Base-by-base conservation (phyloP, 2,329 filamentous ascomycete genomes). In the Sporothrix euskadiensis region DNA sequence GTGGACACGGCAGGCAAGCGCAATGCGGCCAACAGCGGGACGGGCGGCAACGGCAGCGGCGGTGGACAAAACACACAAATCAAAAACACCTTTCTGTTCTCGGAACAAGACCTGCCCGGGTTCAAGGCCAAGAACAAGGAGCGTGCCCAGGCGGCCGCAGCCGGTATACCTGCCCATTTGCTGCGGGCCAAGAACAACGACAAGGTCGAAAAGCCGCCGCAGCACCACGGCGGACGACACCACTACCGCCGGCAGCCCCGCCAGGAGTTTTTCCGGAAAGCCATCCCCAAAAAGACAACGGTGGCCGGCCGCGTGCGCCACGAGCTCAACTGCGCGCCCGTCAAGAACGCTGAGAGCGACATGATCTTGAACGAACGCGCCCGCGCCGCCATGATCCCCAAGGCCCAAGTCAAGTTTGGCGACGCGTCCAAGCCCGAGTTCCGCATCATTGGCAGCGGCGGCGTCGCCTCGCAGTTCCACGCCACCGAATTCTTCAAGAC, bases 41-140 rank as follows among this genome's bases (percentile, higher is more conserved):
- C 19, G 10, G 74, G 73, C 63, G 54, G 32, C n/a, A 47, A 3
- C 9, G 66, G 30, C 22, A 52, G n/a, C 26, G 19, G 56, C 19
- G n/a, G 49, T 9, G 69, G 7, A 16, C 75, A 76, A 71, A 85
- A 86, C 69, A 79, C 81, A 72, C 81, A 88, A n/a, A 89, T 95
- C 47, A 89, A 89, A 78, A 98, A 97, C 82, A 96, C 94, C 26
- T 97, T 92, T 80, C 85, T 98, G 73, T 99, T 99, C 80, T 94
- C 92, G 56, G 96, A 99, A 82, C 94, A 97, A 81, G 94, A 98
- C 79, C 87, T 97, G 30, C 92, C 94, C 0, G 93, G 93, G 52
- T 94, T 90, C 83, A 88, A 88, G 77, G 84, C 84, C 22, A 88
- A 86, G 80, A 88, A 87, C 79, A 87, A 85, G 78, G 82, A 83